These are phyloP conservation scores for Solanum chiquidenum DNA, from an alignment of 257 asterid species.

Conservation along the genomic window DNA sequence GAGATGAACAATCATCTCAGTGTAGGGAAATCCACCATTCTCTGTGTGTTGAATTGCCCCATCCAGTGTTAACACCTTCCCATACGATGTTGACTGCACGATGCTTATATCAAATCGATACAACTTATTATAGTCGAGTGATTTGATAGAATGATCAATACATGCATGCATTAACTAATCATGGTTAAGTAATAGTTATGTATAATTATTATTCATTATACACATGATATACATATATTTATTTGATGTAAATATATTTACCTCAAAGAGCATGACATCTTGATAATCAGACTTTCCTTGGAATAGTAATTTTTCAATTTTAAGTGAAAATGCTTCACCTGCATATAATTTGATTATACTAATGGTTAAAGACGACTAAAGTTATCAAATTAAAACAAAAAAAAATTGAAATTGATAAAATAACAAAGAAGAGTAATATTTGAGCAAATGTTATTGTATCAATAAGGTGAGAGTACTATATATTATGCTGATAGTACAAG, in stretches of 20 bases:
- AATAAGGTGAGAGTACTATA: not conserved
- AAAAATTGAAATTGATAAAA: too few species aligned
- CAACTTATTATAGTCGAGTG: not conserved
- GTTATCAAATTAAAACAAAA: not conserved
- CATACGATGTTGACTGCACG: slow-evolving; percentile 3
- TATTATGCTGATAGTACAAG: not conserved
- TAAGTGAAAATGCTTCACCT: slow-evolving; percentile 14
- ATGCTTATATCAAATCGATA: not conserved
- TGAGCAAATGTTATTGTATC: not conserved
- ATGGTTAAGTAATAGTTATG: too few species aligned
- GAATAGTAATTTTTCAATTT: slow-evolving; percentile 7
- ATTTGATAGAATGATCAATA: not conserved
- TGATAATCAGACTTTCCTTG: slow-evolving; percentile 11
- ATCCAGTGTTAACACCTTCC: slow-evolving; percentile 10
- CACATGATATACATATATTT: not conserved
- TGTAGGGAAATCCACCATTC: slow-evolving; percentile 10
- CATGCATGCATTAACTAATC: too few species aligned
- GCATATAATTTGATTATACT: not conserved
- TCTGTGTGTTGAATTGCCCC: slow-evolving; percentile 17
- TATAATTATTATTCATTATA: too few species aligned
- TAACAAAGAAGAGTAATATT: not conserved
- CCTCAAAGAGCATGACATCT: slow-evolving; percentile 16
- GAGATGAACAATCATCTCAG: slow-evolving; percentile 11
- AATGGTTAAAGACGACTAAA: not conserved
- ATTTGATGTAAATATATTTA: not conserved